Evolutionary conservation across 441 rosid species (phyloP).

Genomic region (Iberis amara): DNA sequence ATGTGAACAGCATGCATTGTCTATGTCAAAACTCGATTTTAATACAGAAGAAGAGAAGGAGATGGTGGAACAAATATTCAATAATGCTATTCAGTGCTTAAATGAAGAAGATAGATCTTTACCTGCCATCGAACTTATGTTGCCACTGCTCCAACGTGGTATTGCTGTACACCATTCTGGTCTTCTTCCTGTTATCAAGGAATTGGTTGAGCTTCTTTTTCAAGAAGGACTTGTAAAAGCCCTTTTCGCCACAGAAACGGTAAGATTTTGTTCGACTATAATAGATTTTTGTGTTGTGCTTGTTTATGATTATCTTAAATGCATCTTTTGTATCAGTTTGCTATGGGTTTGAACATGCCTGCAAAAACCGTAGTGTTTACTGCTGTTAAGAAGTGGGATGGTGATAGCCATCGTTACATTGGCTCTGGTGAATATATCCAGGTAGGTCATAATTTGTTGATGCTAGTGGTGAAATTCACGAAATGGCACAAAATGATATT

Average conservation of each 20-base stretch:
- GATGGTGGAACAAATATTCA: slow-evolving; percentile 70
- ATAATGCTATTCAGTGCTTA: slow-evolving; percentile 77
- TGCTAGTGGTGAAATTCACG: not conserved
- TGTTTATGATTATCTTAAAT: slow-evolving; percentile 13
- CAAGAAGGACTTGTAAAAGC: slow-evolving; percentile 99
- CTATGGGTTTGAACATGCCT: slow-evolving; percentile 98
- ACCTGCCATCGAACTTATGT: slow-evolving; percentile 93
- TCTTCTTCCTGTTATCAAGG: slow-evolving; percentile 96
- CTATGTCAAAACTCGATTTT: slow-evolving; percentile 97
- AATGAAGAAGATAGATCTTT: slow-evolving; percentile 89
- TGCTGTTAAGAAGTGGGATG: slow-evolving; percentile 95
- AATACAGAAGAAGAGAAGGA: slow-evolving; percentile 82
- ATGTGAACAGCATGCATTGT: slow-evolving; percentile 95
- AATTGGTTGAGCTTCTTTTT: slow-evolving; percentile 95
- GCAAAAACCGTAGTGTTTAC: slow-evolving; percentile 98
- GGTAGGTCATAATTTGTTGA: slow-evolving; percentile 46
- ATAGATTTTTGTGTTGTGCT: slow-evolving; percentile 2
- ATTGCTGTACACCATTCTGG: slow-evolving; percentile 99
- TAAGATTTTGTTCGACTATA: slow-evolving; percentile 37
- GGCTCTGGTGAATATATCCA: slow-evolving; percentile 97
- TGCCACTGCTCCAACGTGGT: slow-evolving; percentile 94
- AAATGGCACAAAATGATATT: not conserved
- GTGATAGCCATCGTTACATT: slow-evolving; percentile 89
- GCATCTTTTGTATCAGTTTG: slow-evolving; percentile 55
- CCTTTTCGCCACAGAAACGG: slow-evolving; percentile 94